Conservation (phyloP, 305 asterid genomes). For the Galium porrigens region DNA sequence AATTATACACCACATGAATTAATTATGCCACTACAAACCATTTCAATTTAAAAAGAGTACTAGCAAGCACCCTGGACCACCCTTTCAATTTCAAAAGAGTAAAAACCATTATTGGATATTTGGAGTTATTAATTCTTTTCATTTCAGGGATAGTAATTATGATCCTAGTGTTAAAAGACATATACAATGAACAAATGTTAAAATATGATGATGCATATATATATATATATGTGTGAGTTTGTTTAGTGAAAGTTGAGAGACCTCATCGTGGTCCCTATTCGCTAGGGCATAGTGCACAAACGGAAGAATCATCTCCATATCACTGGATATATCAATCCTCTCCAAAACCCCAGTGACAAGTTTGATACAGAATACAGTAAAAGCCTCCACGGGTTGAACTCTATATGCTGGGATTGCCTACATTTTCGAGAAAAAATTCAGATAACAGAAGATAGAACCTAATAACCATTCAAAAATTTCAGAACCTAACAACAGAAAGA, state of each 20-base stretch:
- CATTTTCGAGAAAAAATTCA: constrained; percentile 18
- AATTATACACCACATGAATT: neutral
- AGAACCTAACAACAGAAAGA: constrained; percentile 2
- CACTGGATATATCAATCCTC: constrained; percentile 37
- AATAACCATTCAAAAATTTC: neutral
- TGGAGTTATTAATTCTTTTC: too few relatives aligned
- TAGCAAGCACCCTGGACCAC: neutral
- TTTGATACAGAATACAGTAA: constrained; percentile 64
- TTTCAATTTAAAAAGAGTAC: neutral
- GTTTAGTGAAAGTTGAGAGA: neutral
- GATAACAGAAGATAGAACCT: constrained; percentile 8
- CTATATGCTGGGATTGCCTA: constrained; percentile 57
- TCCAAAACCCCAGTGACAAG: constrained; percentile 64
- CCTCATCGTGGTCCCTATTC: constrained; percentile 48
- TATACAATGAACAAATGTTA: too few relatives aligned
- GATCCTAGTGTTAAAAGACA: neutral
- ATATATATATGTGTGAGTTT: too few relatives aligned
- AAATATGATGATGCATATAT: neutral
- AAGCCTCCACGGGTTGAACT: constrained; percentile 44
- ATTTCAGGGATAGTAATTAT: too few relatives aligned
- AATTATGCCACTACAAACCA: neutral
- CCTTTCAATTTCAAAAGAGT: neutral
- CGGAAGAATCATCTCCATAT: constrained; percentile 61
- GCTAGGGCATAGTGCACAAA: constrained; percentile 38
- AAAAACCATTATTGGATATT: too few relatives aligned